Evolutionary conservation across 1,284 basidiomycete genomes (phyloP).

Genomic region (Moesziomyces sp.): DNA sequence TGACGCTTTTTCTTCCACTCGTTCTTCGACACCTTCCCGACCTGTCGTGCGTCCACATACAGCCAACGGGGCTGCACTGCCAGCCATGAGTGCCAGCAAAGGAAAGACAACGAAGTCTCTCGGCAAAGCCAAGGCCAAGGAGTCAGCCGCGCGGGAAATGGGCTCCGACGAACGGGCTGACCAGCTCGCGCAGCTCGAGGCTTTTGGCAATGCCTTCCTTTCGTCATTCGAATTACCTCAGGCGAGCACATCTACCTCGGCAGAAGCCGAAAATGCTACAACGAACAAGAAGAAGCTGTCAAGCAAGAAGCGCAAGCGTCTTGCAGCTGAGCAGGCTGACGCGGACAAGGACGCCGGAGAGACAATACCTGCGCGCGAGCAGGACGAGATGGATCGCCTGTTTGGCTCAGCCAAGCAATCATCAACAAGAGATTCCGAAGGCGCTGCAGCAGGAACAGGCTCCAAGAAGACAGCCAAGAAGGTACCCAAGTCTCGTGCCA

Average conservation of each 20-base stretch:
- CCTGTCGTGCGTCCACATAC: not conserved
- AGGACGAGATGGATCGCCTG: conserved; percentile 36
- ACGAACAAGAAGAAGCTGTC: conserved; percentile 18
- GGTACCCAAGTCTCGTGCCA: conserved; percentile 15
- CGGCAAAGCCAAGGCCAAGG: conserved; percentile 16
- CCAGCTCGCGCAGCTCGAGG: conserved; percentile 41
- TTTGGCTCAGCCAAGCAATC: conserved; percentile 20
- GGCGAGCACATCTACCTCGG: not conserved
- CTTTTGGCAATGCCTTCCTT: conserved; percentile 39
- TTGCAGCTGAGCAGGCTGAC: conserved; percentile 14
- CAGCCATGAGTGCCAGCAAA: conserved; percentile 9
- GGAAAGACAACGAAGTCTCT: not conserved
- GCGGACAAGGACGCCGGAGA: not conserved
- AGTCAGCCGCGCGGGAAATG: not conserved
- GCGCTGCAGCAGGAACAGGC: not conserved
- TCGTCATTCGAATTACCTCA: conserved; percentile 32
- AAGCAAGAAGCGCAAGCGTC: conserved; percentile 37
- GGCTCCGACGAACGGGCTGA: conserved; percentile 9
- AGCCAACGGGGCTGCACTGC: not conserved
- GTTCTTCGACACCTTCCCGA: not conserved
- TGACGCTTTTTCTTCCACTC: conserved; percentile 12
- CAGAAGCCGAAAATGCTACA: not conserved
- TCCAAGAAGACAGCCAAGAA: conserved; percentile 22
- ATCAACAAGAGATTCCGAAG: not conserved
- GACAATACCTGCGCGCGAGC: conserved; percentile 3